Evolutionary conservation across 331 rosid genomes (phyloP).

Genomic region (Quercus lobata): DNA sequence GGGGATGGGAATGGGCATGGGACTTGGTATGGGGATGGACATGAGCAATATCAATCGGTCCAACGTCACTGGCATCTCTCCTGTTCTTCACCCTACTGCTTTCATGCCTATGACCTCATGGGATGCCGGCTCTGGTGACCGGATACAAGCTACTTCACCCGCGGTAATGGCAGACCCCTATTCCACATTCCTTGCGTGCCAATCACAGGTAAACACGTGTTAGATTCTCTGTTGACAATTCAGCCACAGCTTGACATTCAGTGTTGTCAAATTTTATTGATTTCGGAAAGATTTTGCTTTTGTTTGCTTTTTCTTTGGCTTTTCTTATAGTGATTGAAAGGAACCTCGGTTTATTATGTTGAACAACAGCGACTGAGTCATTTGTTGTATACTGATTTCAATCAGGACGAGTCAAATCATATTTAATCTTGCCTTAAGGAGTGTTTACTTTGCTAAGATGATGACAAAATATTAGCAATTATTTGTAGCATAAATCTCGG

Average conservation of each 20-base stretch:
- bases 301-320: background rate
- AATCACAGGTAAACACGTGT: constrained; percentile 50
- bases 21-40: constrained; percentile 48
- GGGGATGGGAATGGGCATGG: constrained; percentile 52
- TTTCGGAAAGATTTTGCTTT: background rate
- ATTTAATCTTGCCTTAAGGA: background rate
- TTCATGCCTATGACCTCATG: constrained; percentile 69
- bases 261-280: background rate
- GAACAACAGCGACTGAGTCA: background rate
- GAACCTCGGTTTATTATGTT: background rate
- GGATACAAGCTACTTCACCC: constrained; percentile 37
- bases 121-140: constrained; percentile 42
- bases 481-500: background rate
- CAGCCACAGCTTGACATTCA: background rate
- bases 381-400: background rate
- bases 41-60: constrained; percentile 43
- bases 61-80: constrained; percentile 51
- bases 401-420: background rate
- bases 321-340: background rate
- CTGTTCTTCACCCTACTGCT: constrained; percentile 56
- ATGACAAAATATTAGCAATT: background rate
- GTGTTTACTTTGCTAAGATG: background rate
- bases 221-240: background rate
- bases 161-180: constrained; percentile 47
- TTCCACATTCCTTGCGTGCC: constrained; percentile 60